Base-by-base conservation (phyloP, 805 yeast genomes). In the Monosporozyma solicola region DNA sequence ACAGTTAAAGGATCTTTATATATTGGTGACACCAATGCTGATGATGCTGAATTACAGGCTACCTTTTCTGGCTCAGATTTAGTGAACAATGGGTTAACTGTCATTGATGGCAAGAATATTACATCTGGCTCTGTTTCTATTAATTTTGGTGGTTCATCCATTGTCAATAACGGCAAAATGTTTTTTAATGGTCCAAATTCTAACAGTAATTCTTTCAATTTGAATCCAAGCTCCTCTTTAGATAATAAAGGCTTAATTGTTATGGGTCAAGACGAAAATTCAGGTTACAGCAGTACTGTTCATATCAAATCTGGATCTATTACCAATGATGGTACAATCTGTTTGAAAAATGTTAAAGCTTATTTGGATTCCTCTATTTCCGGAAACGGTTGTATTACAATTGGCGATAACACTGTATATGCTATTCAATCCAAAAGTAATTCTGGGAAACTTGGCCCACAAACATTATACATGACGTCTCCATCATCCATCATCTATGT, bases 341-440 rank as follows among this genome's bases (percentile, higher is more conserved):
- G 60, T 48, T 39, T 55, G 47, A 49, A 46, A 15, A 53, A 52
- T 32, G 51, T 45, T 3, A 48, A 43, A 9, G 53, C 32, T 24
- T 29, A 41, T 22, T 53, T 55, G 27, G 44, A 33, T 20, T 32
- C 57, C 27, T 43, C 41, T 10, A 45, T 57, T 16, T n/a, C 16
- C 10, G 60, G 60, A 46, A 43, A 48, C 16, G 60, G 60, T 47
- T 57, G 60, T 55, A 52, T 57, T 31, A 41, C 39, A 41, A 41
- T 57, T 27, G 60, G 60, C 24, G 55, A 39, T 6, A 51, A 53
- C 37, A 37, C 53, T 43, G 29, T 50, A 2, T 52, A 51, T 24
- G 50, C 52, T 31, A 53, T 51, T 13, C 47, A 48, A 24, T 47
- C 53, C 22, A 16, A 37, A 13, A 46, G 44, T 4, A 29, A 10